phyloP scores from a whole-genome alignment of 2,329 filamentous ascomycete species.

The Anthostomella pinea region DNA sequence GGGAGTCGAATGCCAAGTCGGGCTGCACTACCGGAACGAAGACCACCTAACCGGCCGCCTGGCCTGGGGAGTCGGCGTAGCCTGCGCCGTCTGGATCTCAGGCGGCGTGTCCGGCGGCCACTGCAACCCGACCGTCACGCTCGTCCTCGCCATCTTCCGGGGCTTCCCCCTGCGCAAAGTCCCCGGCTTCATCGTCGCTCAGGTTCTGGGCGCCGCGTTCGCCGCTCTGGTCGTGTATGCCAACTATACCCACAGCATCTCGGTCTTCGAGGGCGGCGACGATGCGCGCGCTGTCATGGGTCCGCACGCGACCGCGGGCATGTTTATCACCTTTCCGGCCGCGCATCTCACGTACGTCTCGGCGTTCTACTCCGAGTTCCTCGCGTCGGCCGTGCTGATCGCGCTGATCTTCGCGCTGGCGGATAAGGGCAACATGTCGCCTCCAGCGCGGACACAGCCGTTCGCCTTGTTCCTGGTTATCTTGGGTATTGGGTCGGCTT shows the following conservation, averaged over 20 bases:
- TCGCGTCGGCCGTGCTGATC: slow-evolving; percentile 4
- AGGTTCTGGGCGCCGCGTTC: slow-evolving; percentile 14
- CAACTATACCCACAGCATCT: slow-evolving; percentile 7
- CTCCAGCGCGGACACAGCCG: slow-evolving; percentile 1
- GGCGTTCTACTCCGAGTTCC: slow-evolving; percentile 9
- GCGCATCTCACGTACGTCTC: slow-evolving; percentile 1
- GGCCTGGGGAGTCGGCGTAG: slow-evolving; percentile 5
- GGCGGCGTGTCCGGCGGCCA: slow-evolving; percentile 18
- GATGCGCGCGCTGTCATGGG: slow-evolving; percentile 2
- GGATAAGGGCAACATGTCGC: slow-evolving; percentile 5
- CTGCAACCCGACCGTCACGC: slow-evolving; percentile 16
- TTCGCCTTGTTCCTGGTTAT: slow-evolving; percentile 8
- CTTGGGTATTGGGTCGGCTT: slow-evolving; percentile 4
- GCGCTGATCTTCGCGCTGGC: slow-evolving; percentile 4
- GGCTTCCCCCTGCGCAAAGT: slow-evolving; percentile 17
- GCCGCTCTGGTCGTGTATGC: slow-evolving; percentile 9
- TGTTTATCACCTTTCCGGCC: slow-evolving; percentile 9
- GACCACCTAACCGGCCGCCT: slow-evolving; percentile 1
- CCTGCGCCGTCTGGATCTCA: slow-evolving; percentile 9
- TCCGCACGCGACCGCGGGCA: slow-evolving; percentile 5
- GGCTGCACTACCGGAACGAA: slow-evolving; percentile 3
- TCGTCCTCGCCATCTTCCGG: slow-evolving; percentile 15
- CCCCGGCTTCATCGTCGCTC: slow-evolving; percentile 11
- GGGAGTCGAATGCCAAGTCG: slow-evolving; percentile 6
- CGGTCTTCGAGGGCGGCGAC: slow-evolving; percentile 7